Base-by-base conservation (phyloP, 2,329 filamentous ascomycete genomes). In the Pyrenochaeta sp. region DNA sequence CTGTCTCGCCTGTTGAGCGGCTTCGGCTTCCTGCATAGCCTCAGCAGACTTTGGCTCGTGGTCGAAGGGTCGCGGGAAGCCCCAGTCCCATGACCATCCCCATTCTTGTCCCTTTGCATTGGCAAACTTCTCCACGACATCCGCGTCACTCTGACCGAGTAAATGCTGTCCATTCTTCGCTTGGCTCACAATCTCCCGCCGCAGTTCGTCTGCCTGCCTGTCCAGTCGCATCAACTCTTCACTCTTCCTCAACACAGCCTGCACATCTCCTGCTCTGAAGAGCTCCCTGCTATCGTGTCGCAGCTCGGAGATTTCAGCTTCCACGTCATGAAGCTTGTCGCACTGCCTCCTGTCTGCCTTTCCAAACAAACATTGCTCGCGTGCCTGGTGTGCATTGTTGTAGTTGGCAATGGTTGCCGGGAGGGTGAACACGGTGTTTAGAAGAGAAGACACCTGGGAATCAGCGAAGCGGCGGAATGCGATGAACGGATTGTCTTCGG, bases 391-490 rank as follows among this genome's bases (percentile, higher is more conserved):
- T 10, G 52, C 60, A 28, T 66, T 62, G 50, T 58, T 65, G 43
- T 60, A 59, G 51, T 59, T 60, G n/a, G 56, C 60, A 30, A 69
- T 59, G 19, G 57, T 65, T 27, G 58, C 58, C 22, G 65, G 61
- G 10, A 68, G 65, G 19, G 76, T 73, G 43, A 79, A 77, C 40
- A 83, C 68, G 13, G 75, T 75, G 49, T 78, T 77, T 41, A 84
- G 66, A 37, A 85, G 65, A 11, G 77, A 78, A 7, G 75, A 77
- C 54, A 84, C 75, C 43, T 81, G 79, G 32, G 79, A 77, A 55
- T 86, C 82, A 42, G 82, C 80, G 62, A 81, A 83, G 50, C 78
- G 80, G 54, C 83, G 82, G 69, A 85, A 84, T 20, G 77, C 73
- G 42, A 83, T 76, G 65, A 85, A 84, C 1, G 82, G 81, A 47